Evolutionary conservation across 2,329 filamentous ascomycete genomes (phyloP).

Genomic region (Hypomyces rosellus): DNA sequence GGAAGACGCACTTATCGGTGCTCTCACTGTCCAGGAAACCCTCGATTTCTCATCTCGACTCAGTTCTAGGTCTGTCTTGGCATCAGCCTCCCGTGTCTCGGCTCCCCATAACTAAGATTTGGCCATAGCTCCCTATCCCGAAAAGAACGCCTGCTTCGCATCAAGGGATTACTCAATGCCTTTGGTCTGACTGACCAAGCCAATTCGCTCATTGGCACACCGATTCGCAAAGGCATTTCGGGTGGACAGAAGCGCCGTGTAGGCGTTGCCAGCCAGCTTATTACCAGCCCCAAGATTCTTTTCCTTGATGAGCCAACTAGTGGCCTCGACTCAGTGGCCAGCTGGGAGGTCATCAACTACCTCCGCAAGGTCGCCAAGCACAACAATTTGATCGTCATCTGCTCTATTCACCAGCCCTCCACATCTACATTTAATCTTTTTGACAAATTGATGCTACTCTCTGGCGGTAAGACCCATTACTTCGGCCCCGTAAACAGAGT

Average conservation of each 20-base stretch:
- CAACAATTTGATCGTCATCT: constrained; percentile 69
- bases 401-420: constrained; percentile 81
- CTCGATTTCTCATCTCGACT: constrained; percentile 71
- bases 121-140: constrained; percentile 32
- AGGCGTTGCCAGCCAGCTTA: constrained; percentile 73
- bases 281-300: constrained; percentile 72
- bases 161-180: constrained; percentile 59
- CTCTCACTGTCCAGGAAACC: constrained; percentile 74
- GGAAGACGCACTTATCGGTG: constrained; percentile 77
- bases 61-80: constrained; percentile 41
- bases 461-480: constrained; percentile 64
- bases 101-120: neutral
- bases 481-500: constrained; percentile 58
- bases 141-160: constrained; percentile 53
- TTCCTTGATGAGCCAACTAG: constrained; percentile 83
- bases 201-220: constrained; percentile 70
- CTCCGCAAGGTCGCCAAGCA: constrained; percentile 59
- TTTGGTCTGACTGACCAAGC: constrained; percentile 69
- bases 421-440: constrained; percentile 74
- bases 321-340: constrained; percentile 72
- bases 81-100: neutral
- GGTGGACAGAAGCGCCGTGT: constrained; percentile 80
- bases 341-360: constrained; percentile 70
- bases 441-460: constrained; percentile 71
- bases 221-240: constrained; percentile 74